phyloP scores from a whole-genome alignment of 2,329 filamentous ascomycete species.

The Aureobasidium melanogenum region DNA sequence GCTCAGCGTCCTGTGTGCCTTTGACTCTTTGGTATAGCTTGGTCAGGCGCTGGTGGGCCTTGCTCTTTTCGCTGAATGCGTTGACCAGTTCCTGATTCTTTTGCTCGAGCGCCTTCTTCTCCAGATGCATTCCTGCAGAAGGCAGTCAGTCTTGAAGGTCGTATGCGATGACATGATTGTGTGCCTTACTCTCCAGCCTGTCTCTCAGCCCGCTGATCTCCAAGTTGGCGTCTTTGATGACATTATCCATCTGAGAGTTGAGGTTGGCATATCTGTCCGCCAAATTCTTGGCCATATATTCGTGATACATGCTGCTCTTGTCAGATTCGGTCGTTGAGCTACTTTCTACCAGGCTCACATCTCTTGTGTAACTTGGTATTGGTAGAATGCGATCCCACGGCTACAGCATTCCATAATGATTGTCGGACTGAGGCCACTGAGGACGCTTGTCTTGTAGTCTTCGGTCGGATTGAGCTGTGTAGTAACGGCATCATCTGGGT shows the following conservation, averaged over 20 bases:
- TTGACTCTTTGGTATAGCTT: constrained; percentile 24
- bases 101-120: constrained; percentile 54
- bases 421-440: constrained; percentile 73
- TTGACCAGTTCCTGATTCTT: constrained; percentile 65
- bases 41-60: constrained; percentile 59
- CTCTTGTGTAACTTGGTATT: constrained; percentile 76
- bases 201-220: constrained; percentile 60
- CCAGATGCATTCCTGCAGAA: constrained; percentile 47
- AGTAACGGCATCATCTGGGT: constrained; percentile 65
- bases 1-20: constrained; percentile 24
- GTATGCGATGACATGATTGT: background rate
- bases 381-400: constrained; percentile 73
- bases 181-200: constrained; percentile 50
- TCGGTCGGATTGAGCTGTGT: constrained; percentile 69
- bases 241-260: constrained; percentile 59
- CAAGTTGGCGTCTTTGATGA: constrained; percentile 64
- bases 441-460: constrained; percentile 79
- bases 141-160: constrained; percentile 6
- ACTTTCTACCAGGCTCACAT: constrained; percentile 47
- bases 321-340: background rate
- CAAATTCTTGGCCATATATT: constrained; percentile 61
- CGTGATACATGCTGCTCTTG: constrained; percentile 59
- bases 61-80: constrained; percentile 61
- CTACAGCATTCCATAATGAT: constrained; percentile 81
- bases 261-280: constrained; percentile 62